Conservation (phyloP, 345 rosid species). For the Dimocarpus longan region DNA sequence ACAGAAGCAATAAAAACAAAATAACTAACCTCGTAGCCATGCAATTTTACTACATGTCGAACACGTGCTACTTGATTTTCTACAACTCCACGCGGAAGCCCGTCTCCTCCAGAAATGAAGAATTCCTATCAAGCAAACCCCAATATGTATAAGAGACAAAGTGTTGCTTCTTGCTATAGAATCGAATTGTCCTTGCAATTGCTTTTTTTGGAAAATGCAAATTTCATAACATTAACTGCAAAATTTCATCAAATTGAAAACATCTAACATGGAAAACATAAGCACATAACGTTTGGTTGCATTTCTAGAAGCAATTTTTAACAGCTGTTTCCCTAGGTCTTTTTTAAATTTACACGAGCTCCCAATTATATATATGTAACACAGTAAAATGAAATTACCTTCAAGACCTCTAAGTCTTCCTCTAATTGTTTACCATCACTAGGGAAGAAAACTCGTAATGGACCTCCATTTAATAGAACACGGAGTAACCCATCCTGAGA, state of each 20-base stretch:
- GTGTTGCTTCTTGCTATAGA: background rate
- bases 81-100: conserved; percentile 96
- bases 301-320: background rate
- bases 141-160: background rate
- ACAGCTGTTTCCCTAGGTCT: background rate
- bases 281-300: background rate
- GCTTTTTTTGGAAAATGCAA: background rate
- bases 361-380: background rate
- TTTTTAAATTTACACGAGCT: background rate
- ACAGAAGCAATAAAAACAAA: background rate
- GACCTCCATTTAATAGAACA: conserved; percentile 86
- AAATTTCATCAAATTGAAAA: background rate
- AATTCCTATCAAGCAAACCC: conserved; percentile 60
- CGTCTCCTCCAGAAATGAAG: conserved; percentile 95
- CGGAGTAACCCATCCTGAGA: conserved; percentile 89
- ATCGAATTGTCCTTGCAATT: background rate
- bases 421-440: conserved; percentile 76
- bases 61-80: conserved; percentile 92
- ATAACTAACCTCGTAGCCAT: conserved; percentile 75
- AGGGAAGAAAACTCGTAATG: conserved; percentile 64
- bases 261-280: background rate
- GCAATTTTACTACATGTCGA: conserved; percentile 77
- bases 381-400: conserved; percentile 48
- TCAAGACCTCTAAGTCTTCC: conserved; percentile 85
- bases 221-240: background rate